Evolutionary conservation across 148 eudicot genomes (phyloP).

Genomic region (Arctostaphylos glauca): DNA sequence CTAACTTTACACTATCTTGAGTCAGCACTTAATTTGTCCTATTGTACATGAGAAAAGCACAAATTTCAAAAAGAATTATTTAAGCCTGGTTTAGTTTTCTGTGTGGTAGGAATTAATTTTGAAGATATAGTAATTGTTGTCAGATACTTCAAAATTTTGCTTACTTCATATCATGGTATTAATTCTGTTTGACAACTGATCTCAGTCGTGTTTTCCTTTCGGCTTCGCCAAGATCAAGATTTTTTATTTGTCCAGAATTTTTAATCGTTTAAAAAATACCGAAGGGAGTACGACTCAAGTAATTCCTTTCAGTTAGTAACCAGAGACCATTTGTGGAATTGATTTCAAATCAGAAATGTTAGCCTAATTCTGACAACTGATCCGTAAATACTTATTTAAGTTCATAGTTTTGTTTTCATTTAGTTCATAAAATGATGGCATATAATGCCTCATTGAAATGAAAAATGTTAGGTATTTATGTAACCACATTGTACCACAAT

Average conservation of each 20-base stretch:
- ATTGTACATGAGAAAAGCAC: background rate
- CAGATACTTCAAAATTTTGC: background rate
- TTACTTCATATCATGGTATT: background rate
- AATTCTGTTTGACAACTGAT: background rate
- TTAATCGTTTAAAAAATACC: background rate
- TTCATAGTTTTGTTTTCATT: background rate
- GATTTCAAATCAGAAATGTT: background rate
- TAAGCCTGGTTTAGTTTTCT: background rate
- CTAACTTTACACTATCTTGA: slow-evolving; percentile 4
- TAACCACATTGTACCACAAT: background rate
- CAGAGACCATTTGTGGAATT: background rate
- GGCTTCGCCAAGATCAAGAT: background rate
- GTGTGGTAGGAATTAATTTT: background rate
- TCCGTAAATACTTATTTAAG: background rate
- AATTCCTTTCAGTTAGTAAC: background rate
- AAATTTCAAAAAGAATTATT: background rate
- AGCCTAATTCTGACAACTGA: background rate
- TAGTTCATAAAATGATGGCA: background rate
- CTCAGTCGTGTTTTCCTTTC: background rate
- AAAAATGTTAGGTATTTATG: background rate
- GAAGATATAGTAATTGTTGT: background rate
- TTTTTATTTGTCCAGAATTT: background rate
- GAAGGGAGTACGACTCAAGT: background rate
- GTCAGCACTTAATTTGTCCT: background rate
- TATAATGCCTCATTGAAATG: background rate